Evolutionary conservation across 768 basidiomycete species (phyloP).

Genomic region (Lentinula aciculospora): DNA sequence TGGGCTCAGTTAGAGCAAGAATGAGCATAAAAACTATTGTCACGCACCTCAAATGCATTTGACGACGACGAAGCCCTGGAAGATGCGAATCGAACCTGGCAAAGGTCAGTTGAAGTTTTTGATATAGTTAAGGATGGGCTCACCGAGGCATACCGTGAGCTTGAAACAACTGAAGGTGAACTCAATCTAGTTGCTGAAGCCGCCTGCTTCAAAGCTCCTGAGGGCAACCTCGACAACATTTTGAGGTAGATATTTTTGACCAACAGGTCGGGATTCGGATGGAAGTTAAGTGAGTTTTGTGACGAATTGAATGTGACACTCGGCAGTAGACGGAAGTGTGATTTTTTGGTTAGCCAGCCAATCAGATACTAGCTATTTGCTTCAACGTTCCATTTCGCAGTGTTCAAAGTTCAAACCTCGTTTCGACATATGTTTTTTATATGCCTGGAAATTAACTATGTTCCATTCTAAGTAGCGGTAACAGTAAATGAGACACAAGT

Average conservation of each 20-base stretch:
- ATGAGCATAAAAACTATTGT: not conserved
- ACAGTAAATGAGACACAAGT: not conserved
- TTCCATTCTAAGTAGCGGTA: constrained; percentile 3
- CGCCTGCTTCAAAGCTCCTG: constrained; percentile 62
- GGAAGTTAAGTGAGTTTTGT: constrained; percentile 26
- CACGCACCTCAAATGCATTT: constrained; percentile 60
- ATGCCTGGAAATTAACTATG: not conserved
- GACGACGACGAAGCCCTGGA: constrained; percentile 48
- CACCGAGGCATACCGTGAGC: constrained; percentile 37
- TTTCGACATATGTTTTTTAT: not conserved
- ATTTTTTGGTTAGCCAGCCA: not conserved
- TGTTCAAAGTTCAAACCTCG: too few relatives aligned
- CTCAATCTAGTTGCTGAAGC: constrained; percentile 41
- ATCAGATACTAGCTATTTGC: not conserved
- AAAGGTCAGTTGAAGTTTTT: constrained; percentile 14
- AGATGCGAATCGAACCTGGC: constrained; percentile 69
- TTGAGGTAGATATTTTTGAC: constrained; percentile 41
- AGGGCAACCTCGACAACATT: constrained; percentile 84
- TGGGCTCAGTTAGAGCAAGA: constrained; percentile 1
- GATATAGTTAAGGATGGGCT: not conserved
- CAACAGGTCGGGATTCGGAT: constrained; percentile 17
- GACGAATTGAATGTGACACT: constrained; percentile 15
- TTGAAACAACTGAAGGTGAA: constrained; percentile 30
- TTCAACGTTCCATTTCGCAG: too few relatives aligned
- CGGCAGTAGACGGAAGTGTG: not conserved